Evolutionary conservation across 257 asterid species (phyloP), one percentile per base, ranked within the genome.

Genomic region (Rubia yunnanensis): DNA sequence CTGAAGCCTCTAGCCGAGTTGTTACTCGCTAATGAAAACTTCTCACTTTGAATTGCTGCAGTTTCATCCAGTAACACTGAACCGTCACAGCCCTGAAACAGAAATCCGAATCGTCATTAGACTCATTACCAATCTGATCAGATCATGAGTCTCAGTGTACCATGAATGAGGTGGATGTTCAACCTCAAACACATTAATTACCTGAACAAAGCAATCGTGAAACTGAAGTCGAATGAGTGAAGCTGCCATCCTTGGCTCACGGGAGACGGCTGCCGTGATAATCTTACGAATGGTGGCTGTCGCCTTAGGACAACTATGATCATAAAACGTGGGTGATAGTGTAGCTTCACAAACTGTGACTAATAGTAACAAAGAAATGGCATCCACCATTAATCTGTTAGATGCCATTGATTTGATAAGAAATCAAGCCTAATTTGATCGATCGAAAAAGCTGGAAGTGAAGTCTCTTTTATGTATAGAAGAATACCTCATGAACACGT

Each of bases 161-260:
- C n/a, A n/a, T n/a, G n/a, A n/a, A n/a, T n/a, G n/a, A n/a, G n/a
- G n/a, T n/a, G n/a, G n/a, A n/a, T n/a, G n/a, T n/a, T n/a, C n/a
- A n/a, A n/a, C n/a, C n/a, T n/a, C n/a, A n/a, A n/a, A n/a, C n/a
- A n/a, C n/a, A n/a, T n/a, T n/a, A n/a, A n/a, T n/a, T n/a, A 84
- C 77, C 65, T 73, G 69, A 27, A 78, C 85, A 31, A 80, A 80
- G 80, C 88, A 80, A 20, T 83, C 88, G 35, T 83, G 85, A 7
- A 83, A 83, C 44, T 68, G 86, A 54, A 83, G 84, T 11, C 85
- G 85, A 4, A 80, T 64, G 61, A 80, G 63, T 5, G 85, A 83
- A 3, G 82, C 83, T 3, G 83, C 85, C 85, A 83, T 83, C 17
- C 85, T 77, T 13, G 75, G 65, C 69, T 80, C 88, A 1, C 44